Base-by-base conservation (phyloP, 306 rosid species). In the Cucurbita pepo region DNA sequence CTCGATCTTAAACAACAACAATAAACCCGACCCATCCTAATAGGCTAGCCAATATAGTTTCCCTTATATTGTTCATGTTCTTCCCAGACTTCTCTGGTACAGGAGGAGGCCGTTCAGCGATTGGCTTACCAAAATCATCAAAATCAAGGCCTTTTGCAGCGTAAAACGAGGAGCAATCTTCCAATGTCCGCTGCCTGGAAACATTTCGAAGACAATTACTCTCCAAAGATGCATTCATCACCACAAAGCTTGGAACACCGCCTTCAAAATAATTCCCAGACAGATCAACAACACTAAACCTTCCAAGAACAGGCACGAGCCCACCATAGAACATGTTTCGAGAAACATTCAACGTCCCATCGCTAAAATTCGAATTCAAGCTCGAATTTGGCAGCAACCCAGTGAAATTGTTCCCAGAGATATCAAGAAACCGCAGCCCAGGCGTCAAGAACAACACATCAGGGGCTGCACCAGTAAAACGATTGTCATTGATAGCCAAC, bases 191-290 rank as follows among this genome's bases (percentile, higher is more conserved):
- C 82, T 92, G 98, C 51, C 79, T 81, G 45, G 78, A 50, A 76
- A 66, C 77, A 37, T 81, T 85, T 77, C 74, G 98, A 44, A 92
- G 90, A 75, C 98, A 92, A 53, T 92, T 92, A 21, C 63, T 65
- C 43, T 69, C 78, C 34, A 85, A 77, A 75, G 91, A 85, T 53
- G 77, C 85, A 75, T 88, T 85, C 54, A 21, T 55, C 36, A 1
- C 72, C 53, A 69, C 74, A 72, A 70, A 82, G 69, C 76, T 82
- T 69, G 84, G 83, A 80, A 87, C 80, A 53, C 48, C 74, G 21
- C 96, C 96, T 82, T 92, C 87, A 65, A 90, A 88, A 75, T 85
- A 92, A 81, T 92, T 92, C 77, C 74, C 78, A n/a, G 89, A 81
- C 67, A 92, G 73, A 84, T 90, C 93, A 56, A 90, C 74, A 16